These are phyloP conservation scores for Pichia sp. DNA, from an alignment of 1,139 yeast genomes.

Conservation along the genomic window DNA sequence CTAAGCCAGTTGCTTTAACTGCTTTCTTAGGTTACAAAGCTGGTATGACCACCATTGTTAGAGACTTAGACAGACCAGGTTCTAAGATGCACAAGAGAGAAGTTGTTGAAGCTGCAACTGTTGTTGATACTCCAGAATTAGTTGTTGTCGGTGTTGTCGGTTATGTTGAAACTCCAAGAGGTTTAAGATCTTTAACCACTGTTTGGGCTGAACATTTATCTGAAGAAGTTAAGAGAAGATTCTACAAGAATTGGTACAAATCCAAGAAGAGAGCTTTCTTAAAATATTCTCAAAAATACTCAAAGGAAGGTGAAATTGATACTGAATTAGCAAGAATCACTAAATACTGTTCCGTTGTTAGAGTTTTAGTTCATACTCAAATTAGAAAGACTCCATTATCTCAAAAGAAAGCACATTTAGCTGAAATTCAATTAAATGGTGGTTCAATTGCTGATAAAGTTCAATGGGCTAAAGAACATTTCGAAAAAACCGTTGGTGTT, in stretches of 20 bases:
- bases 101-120: conserved; percentile 98
- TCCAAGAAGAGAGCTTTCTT: conserved; percentile 99
- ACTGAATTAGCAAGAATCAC: conserved; percentile 97
- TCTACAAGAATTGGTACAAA: conserved; percentile 99
- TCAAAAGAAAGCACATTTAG: conserved; percentile 99
- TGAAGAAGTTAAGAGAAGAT: conserved; percentile 99
- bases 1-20: conserved; percentile 98
- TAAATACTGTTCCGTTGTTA: conserved; percentile 97
- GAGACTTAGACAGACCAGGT: conserved; percentile 99
- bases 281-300: conserved; percentile 98
- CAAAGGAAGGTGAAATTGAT: conserved; percentile 79
- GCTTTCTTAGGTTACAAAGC: conserved; percentile 99
- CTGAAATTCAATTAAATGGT: conserved; percentile 99
- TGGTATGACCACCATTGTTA: conserved; percentile 99
- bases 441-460: conserved; percentile 97
- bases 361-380: conserved; percentile 99
- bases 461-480: conserved; percentile 98
- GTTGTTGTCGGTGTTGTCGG: conserved; percentile 99
- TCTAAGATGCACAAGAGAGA: conserved; percentile 99
- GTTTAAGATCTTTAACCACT: conserved; percentile 98
- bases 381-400: conserved; percentile 98
- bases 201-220: conserved; percentile 99
- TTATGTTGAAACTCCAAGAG: conserved; percentile 99
- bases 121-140: conserved; percentile 98
- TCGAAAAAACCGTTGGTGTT: conserved; percentile 96